Conservation (phyloP, 129 eudicot species). For the Chrysanthemum makinoi region DNA sequence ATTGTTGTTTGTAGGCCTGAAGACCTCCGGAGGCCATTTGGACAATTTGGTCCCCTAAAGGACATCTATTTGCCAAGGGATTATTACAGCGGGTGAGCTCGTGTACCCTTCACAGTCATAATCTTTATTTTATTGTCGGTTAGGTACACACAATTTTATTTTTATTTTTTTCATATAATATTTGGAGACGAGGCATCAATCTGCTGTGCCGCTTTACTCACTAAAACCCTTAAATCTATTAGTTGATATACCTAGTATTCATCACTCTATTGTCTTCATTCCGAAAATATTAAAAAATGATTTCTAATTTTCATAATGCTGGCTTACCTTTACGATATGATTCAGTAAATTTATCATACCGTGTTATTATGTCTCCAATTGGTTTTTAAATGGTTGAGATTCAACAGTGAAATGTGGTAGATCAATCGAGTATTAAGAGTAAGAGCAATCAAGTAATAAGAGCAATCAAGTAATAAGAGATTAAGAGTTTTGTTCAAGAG, state of each 20-base stretch:
- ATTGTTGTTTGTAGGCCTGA: conserved; percentile 69
- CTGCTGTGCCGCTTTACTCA: background rate
- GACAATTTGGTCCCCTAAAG: conserved; percentile 86
- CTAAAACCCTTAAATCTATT: background rate
- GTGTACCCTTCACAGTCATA: background rate
- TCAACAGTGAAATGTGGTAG: conserved; percentile 50
- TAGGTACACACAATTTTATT: background rate
- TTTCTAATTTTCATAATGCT: background rate
- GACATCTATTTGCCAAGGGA: conserved; percentile 95
- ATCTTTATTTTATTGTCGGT: background rate
- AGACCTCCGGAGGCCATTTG: conserved; percentile 87
- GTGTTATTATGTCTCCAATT: background rate
- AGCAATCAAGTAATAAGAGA: background rate
- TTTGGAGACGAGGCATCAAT: background rate
- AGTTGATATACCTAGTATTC: background rate
- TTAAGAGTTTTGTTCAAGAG: conserved; percentile 17
- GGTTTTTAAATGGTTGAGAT: conserved; percentile 46
- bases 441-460: background rate
- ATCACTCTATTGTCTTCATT: no score
- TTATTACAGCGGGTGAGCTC: conserved; percentile 93
- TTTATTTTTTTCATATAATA: background rate
- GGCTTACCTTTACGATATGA: background rate
- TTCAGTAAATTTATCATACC: background rate
- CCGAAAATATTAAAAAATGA: no score
- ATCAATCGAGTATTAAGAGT: conserved; percentile 9